phyloP scores from a whole-genome alignment of 139 green algal genomes.

The Spirogloea muscicola region DNA sequence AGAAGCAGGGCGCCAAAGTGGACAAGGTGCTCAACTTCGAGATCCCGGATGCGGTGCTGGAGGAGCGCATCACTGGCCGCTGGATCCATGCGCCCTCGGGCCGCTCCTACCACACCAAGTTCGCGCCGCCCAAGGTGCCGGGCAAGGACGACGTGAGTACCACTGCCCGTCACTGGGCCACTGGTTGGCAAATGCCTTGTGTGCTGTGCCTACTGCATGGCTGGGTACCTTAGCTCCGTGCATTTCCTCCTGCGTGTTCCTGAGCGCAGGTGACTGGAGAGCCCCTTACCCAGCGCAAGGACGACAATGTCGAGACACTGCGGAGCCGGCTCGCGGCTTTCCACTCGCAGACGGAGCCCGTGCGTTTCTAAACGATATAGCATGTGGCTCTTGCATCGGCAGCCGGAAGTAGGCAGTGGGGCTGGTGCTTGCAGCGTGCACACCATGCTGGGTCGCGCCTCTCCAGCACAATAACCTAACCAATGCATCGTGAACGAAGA shows the following conservation, averaged over 20 bases:
- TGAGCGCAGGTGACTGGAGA: conserved; percentile 75
- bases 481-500: no score
- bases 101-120: conserved; percentile 94
- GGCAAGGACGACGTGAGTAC: conserved; percentile 64
- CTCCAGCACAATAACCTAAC: no score
- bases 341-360: conserved; percentile 76
- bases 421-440: no score
- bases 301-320: conserved; percentile 97
- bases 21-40: conserved; percentile 93
- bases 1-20: conserved; percentile 62
- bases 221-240: no score
- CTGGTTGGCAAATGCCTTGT: no score
- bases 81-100: conserved; percentile 85
- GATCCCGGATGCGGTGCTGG: conserved; percentile 74
- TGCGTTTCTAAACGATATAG: no score
- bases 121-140: conserved; percentile 77
- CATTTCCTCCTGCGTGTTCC: no score
- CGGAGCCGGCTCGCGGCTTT: conserved; percentile 84
- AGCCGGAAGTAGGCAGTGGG: no score
- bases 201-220: no score
- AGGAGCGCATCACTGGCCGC: conserved; percentile 86
- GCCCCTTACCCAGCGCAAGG: conserved; percentile 90
- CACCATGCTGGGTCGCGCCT: no score
- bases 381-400: no score
- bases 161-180: no score